phyloP scores from a whole-genome alignment of 192 early-diverging fungal genomes.

The Entophlyctis luteolus region DNA sequence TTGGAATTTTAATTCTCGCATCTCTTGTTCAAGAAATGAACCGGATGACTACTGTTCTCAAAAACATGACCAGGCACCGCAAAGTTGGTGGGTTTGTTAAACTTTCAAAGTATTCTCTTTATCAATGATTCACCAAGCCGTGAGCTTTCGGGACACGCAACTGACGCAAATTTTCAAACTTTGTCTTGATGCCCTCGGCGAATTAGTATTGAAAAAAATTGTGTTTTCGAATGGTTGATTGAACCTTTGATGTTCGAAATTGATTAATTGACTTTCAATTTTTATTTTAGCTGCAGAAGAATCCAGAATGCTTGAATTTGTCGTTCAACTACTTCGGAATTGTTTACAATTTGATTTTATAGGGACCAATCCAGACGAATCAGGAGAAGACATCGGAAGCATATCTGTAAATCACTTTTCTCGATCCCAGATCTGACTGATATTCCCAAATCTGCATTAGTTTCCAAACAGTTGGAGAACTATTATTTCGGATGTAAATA shows the following conservation, averaged over 20 bases:
- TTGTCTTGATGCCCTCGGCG: slow-evolving; percentile 11
- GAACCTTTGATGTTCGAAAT: slow-evolving; percentile 13
- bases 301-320: slow-evolving; percentile 39
- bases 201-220: slow-evolving; percentile 22
- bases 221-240: slow-evolving; percentile 39
- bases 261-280: not conserved
- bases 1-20: slow-evolving; percentile 65
- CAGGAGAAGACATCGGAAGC: slow-evolving; percentile 70
- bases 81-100: slow-evolving; percentile 54
- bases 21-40: slow-evolving; percentile 76
- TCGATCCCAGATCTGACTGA: not conserved
- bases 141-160: slow-evolving; percentile 47
- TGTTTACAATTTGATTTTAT: slow-evolving; percentile 82
- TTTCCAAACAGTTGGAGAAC: slow-evolving; percentile 77
- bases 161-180: slow-evolving; percentile 57
- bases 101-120: not conserved
- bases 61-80: slow-evolving; percentile 64
- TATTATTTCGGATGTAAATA: slow-evolving; percentile 65
- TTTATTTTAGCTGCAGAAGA: slow-evolving; percentile 9
- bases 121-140: slow-evolving; percentile 26
- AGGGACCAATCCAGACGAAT: slow-evolving; percentile 62
- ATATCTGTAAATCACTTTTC: slow-evolving; percentile 47
- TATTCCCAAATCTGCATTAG: no score
- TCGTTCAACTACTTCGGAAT: slow-evolving; percentile 58
- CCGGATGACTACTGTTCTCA: slow-evolving; percentile 42